Evolutionary conservation across 345 rosid species (phyloP).

Genomic region (Anacardium occidentale): DNA sequence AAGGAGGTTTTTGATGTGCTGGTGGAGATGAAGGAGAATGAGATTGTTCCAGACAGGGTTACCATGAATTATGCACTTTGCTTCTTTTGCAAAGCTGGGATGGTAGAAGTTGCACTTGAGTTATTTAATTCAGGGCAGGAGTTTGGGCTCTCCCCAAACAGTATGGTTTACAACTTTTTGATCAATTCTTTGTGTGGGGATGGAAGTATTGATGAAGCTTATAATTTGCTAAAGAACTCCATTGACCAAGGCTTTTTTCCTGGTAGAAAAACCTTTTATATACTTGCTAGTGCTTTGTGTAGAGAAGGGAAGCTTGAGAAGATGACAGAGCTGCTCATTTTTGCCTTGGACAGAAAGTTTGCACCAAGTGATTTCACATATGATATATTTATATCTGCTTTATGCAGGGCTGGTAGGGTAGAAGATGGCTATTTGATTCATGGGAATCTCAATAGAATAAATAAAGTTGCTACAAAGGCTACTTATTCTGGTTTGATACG

Average conservation of each 20-base stretch:
- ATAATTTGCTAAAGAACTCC: constrained; percentile 46
- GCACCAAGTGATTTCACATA: constrained; percentile 38
- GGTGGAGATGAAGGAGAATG: constrained; percentile 60
- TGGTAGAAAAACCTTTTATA: constrained; percentile 42
- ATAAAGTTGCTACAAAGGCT: constrained; percentile 20
- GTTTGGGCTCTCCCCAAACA: constrained; percentile 48
- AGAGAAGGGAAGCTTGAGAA: constrained; percentile 59
- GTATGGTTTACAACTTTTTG: constrained; percentile 59
- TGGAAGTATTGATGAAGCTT: constrained; percentile 55
- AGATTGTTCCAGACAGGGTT: constrained; percentile 49
- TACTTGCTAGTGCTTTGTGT: constrained; percentile 63
- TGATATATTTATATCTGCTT: constrained; percentile 52
- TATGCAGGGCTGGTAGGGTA: constrained; percentile 53
- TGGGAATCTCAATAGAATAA: constrained; percentile 40
- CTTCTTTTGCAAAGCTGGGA: constrained; percentile 84
- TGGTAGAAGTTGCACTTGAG: constrained; percentile 69
- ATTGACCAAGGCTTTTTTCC: constrained; percentile 60
- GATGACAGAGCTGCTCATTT: constrained; percentile 54
- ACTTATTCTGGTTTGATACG: constrained; percentile 49
- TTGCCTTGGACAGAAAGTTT: constrained; percentile 43
- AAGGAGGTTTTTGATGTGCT: constrained; percentile 61
- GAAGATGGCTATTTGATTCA: constrained; percentile 62
- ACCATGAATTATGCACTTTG: constrained; percentile 69
- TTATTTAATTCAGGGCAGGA: constrained; percentile 61
- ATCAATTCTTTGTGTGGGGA: constrained; percentile 56